Evolutionary conservation across 176 grass and related monocot genomes (phyloP), one percentile per base, ranked within the genome.

Genomic region (Coix lacrymajobi): DNA sequence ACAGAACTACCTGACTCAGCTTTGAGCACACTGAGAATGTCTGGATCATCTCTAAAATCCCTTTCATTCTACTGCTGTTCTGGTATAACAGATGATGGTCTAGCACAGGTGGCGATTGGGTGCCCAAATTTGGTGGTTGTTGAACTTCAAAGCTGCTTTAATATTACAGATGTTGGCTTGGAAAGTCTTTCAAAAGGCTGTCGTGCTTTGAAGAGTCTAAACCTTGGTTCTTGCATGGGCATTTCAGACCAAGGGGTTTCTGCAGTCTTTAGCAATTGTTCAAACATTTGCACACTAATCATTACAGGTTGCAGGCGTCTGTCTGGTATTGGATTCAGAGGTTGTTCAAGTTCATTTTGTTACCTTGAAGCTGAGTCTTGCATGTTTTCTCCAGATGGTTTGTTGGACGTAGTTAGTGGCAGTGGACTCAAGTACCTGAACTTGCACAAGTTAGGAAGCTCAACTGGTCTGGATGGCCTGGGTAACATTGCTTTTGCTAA

Each of bases 331-430:
- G 96, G 96, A 34, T 91, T 98, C 61, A 92, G 56, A 83, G 88
- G 82, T 61, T 87, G 88, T 79, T 58, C 92, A 60, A 69, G 64
- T 79, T 86, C 78, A 51, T 78, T 98, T 70, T 68, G 87, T 78
- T 93, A 90, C 79, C 60, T 98, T 62, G 92, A 93, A 88, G 96
- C 96, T 68, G 95, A 98, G 11, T 92, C 88, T 25, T 98, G 95
- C 71, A 83, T 84, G 76, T 56, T 98, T 87, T 92, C 86, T 76
- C 80, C 79, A 34, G 82, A 90, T 38, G 95, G 95, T 61, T 44
- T 98, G 74, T 73, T 62, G 9, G 84, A 84, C 69, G 82, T 72
- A 37, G 45, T 84, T 12, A 90, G 88, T 75, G 81, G 88, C 36
- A 87, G 90, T 58, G 79, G 84, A 60, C 74, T 98, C 8, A 68